phyloP scores from a whole-genome alignment of 805 yeast genomes.

The Wickerhamiella nectarea region DNA sequence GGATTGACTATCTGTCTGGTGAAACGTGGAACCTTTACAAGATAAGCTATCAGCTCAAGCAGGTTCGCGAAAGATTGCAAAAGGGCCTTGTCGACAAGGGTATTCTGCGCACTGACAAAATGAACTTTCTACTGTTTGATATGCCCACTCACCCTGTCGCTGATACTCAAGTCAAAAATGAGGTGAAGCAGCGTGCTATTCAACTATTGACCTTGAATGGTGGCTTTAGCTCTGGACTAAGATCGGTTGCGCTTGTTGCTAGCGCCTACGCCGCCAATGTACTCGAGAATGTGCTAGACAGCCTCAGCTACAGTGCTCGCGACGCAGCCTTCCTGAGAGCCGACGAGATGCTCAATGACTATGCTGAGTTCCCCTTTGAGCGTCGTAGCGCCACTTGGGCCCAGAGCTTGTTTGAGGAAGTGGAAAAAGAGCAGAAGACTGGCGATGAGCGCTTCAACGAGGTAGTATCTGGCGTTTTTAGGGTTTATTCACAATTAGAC shows the following conservation, averaged over 20 bases:
- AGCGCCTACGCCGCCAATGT: conserved; percentile 95
- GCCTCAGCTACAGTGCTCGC: conserved; percentile 71
- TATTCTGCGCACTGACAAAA: conserved; percentile 85
- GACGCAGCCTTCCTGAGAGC: conserved; percentile 88
- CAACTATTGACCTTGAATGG: conserved; percentile 42
- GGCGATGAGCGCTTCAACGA: conserved; percentile 49
- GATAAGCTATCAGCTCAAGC: conserved; percentile 88
- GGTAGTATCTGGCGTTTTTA: conserved; percentile 81
- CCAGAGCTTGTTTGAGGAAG: conserved; percentile 39
- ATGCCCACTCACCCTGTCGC: conserved; percentile 98
- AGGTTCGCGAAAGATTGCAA: conserved; percentile 90
- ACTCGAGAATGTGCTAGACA: conserved; percentile 65
- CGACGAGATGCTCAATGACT: conserved; percentile 77
- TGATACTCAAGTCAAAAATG: conserved; percentile 73
- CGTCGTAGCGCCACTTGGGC: conserved; percentile 31
- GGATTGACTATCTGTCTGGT: conserved; percentile 86
- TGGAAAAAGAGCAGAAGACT: conserved; percentile 29
- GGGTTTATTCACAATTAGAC: conserved; percentile 87
- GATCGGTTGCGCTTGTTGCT: conserved; percentile 71
- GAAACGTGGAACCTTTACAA: conserved; percentile 97
- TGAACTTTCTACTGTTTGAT: conserved; percentile 85
- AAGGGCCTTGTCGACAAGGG: conserved; percentile 97
- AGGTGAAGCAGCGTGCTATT: conserved; percentile 58
- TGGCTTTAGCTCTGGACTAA: conserved; percentile 51
- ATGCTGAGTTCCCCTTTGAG: conserved; percentile 72